phyloP scores from a whole-genome alignment of 768 basidiomycete genomes.

The Mycena crocata region DNA sequence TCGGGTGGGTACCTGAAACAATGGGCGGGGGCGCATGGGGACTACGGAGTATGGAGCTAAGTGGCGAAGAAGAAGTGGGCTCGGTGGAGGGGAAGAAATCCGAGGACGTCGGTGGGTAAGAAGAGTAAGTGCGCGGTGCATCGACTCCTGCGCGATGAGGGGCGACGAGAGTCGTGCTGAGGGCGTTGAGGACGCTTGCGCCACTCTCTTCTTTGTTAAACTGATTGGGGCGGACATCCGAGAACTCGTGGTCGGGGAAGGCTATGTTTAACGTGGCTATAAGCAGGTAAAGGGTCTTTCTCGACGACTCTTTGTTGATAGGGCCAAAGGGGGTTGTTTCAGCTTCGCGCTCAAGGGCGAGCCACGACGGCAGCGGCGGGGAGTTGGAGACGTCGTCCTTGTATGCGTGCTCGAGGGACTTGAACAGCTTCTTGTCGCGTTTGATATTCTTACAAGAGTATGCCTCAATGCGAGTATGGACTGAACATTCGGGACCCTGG shows the following conservation, averaged over 20 bases:
- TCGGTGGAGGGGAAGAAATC: slow-evolving; percentile 83
- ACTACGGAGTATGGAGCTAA: slow-evolving; percentile 65
- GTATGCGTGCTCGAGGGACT: slow-evolving; percentile 89
- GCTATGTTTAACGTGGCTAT: slow-evolving; percentile 97
- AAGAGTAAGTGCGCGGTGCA: slow-evolving; percentile 86
- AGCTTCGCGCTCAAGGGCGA: slow-evolving; percentile 74
- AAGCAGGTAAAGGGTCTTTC: slow-evolving; percentile 95
- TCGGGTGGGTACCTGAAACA: slow-evolving; percentile 87
- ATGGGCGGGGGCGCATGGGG: slow-evolving; percentile 80
- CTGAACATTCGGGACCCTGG: slow-evolving; percentile 86
- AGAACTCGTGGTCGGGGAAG: slow-evolving; percentile 98
- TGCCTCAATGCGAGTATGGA: slow-evolving; percentile 93
- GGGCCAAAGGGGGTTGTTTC: slow-evolving; percentile 92
- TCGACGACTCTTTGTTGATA: slow-evolving; percentile 83
- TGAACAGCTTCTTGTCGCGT: slow-evolving; percentile 96
- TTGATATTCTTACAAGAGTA: slow-evolving; percentile 99
- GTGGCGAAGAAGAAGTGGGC: slow-evolving; percentile 78
- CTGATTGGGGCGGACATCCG: slow-evolving; percentile 88
- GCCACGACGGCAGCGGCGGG: slow-evolving; percentile 86
- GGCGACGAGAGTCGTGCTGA: slow-evolving; percentile 85
- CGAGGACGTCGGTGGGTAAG: slow-evolving; percentile 80
- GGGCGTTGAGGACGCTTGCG: slow-evolving; percentile 83
- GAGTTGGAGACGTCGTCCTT: slow-evolving; percentile 83
- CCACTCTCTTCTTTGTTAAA: slow-evolving; percentile 88
- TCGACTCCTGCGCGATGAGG: slow-evolving; percentile 74